These are phyloP conservation scores for Pelargonium nanum DNA, from an alignment of 345 rosid species.

Conservation along the genomic window DNA sequence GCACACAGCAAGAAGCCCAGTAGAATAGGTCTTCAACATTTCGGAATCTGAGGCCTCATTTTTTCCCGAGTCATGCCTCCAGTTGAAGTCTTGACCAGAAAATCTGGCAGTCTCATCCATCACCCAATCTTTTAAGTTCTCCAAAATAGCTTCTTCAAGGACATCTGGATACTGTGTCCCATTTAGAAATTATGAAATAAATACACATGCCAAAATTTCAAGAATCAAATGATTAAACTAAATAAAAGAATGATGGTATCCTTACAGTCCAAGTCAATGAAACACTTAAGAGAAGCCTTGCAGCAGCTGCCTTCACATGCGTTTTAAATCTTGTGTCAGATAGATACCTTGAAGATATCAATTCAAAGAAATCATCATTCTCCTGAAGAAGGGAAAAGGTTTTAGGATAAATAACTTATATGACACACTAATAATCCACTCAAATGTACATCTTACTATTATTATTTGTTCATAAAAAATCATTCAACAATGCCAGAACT, in stretches of 20 bases:
- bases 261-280: constrained; percentile 72
- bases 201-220: constrained; percentile 1
- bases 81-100: constrained; percentile 39
- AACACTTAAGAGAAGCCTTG: constrained; percentile 71
- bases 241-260: background rate
- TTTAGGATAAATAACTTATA: background rate
- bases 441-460: background rate
- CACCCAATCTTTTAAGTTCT: constrained; percentile 78
- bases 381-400: constrained; percentile 40
- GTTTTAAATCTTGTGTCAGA: constrained; percentile 66
- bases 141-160: constrained; percentile 71
- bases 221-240: background rate
- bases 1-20: constrained; percentile 90
- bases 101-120: constrained; percentile 56
- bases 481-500: background rate
- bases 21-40: constrained; percentile 76
- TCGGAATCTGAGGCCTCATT: constrained; percentile 69
- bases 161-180: constrained; percentile 70
- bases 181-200: constrained; percentile 9
- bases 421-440: background rate
- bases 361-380: constrained; percentile 92
- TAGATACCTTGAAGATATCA: constrained; percentile 75
- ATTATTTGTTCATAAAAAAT: background rate
- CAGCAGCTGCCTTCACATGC: constrained; percentile 74
- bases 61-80: constrained; percentile 33